Base-by-base conservation (phyloP, 129 eudicot species). In the Mikania micrantha region DNA sequence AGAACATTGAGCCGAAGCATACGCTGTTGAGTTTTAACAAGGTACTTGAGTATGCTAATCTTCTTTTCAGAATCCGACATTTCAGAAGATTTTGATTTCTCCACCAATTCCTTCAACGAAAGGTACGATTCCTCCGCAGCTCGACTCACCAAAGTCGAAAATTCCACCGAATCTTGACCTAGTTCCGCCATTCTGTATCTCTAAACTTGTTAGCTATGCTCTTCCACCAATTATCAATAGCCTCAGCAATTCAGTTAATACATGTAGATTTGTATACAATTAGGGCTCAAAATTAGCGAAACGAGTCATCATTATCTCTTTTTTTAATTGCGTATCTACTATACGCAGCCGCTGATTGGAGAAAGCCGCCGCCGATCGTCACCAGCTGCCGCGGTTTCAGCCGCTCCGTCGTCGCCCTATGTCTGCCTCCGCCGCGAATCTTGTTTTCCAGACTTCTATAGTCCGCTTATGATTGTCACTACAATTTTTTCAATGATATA, bases 1-100 rank as follows among this genome's bases (percentile, higher is more conserved):
- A 93, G 95, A 62, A 93, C 99, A 75, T 89, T 85, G 63, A 93
- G 95, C 2, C 99, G 83, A n/a, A 93, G 92, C 96, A 93, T 89
- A 13, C 99, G 90, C 78, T 93, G 99, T 73, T 89, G 99, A 54
- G 93, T 93, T n/a, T 86, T 93, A 54, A 86, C 90, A 32, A 93
- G 72, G 72, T 83, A 93, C 76, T 88, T 93, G 8, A 93, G 82
- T 44, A 93, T 82, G 62, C 74, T 81, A 78, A 89, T 89, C 83
- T 93, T 93, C 88, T 93, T 93, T 47, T 93, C 99, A 0, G 95
- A 84, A 71, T 89, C 96, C n/a, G 99, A 86, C 53, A 78, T 35
- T 16, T 89, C 95, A 0, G 84, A 54, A 11, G 87, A 80, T 66
- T 78, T 86, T 0, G 92, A 93, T 72, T 93, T 84, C 50, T 93